Evolutionary conservation across 331 rosid genomes (phyloP), one percentile per base, ranked within the genome.

Genomic region (Malus hybrid): DNA sequence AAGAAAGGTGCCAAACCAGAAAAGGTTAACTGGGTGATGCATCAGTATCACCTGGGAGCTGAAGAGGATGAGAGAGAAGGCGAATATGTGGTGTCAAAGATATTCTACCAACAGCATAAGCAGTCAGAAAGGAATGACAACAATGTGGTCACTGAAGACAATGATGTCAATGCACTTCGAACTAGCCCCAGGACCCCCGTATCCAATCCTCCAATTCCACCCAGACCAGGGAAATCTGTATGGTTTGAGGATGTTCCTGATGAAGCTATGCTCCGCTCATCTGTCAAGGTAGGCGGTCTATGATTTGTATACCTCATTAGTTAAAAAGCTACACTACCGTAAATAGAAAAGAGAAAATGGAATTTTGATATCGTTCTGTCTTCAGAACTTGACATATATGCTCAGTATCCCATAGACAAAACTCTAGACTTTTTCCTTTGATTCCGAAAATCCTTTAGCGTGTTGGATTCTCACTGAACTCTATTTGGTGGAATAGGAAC

Each of bases 11-110:
- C 83, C 73, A 94, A 87, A 81, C 75, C 92, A 15, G 76, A 69
- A 73, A 94, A 86, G 77, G 75, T 90, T 42, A 84, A 77, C 29
- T 94, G 98, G 98, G 90, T 80, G 65, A 90, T 90, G 94, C 97
- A 94, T 80, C 98, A 94, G 80, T 94, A 90, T 80, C 98, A 94
- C 81, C 81, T 94, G 76, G 98, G 98, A 75, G 54, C 80, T 0
- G 88, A 80, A 61, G 90, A 88, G 76, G 95, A 87, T 67, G 98
- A 94, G 83, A 90, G 84, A 86, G 90, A 87, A 50, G 95, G 91
- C 0, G 92, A 90, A 65, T 91, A 81, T 71, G 97, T 94, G 67
- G 91, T 91, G 46, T 91, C 98, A 5, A 94, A 88, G 84, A 74
- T 94, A 31, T 82, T 68, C 76, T 83, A 86, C 79, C 91, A 88